phyloP scores from a whole-genome alignment of 108 stramenopile species.

The Fistulifera solaris region DNA sequence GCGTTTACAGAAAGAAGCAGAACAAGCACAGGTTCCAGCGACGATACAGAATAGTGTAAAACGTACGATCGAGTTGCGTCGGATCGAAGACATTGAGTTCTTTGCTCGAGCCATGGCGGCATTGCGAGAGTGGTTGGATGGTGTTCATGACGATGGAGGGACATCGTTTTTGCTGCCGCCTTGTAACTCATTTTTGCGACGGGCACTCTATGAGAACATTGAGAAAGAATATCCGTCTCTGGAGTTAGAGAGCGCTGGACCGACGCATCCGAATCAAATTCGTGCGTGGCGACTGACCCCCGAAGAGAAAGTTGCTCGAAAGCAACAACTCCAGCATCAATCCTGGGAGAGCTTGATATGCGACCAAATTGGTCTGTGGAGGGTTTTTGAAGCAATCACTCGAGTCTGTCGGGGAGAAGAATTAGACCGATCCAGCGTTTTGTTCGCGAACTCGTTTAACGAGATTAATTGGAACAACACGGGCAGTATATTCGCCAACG shows the following conservation, averaged over 20 bases:
- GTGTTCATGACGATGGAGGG: conserved; percentile 39
- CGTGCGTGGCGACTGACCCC: conserved; percentile 48
- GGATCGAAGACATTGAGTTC: conserved; percentile 43
- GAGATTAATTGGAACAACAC: conserved; percentile 9
- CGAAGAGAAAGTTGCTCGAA: conserved; percentile 38
- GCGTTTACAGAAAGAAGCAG: conserved; percentile 7
- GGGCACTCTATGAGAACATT: conserved; percentile 72
- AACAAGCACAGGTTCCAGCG: not conserved
- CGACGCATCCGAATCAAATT: conserved; percentile 38
- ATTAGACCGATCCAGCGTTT: not conserved
- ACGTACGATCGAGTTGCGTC: conserved; percentile 20
- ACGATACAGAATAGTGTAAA: conserved; percentile 5
- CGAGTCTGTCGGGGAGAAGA: conserved; percentile 47
- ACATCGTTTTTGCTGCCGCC: conserved; percentile 49
- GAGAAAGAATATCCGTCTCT: conserved; percentile 63
- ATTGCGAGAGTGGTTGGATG: conserved; percentile 77
- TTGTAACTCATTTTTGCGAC: conserved; percentile 70
- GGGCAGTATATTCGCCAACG: not conserved
- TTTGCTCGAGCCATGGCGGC: conserved; percentile 56
- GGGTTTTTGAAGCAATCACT: conserved; percentile 62
- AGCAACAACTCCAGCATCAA: conserved; percentile 33
- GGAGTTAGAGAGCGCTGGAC: conserved; percentile 36
- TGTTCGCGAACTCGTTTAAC: conserved; percentile 5
- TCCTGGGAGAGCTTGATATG: conserved; percentile 47
- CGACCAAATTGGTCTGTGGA: conserved; percentile 56